Evolutionary conservation across 768 basidiomycete species (phyloP).

Genomic region (Suillus spraguei): DNA sequence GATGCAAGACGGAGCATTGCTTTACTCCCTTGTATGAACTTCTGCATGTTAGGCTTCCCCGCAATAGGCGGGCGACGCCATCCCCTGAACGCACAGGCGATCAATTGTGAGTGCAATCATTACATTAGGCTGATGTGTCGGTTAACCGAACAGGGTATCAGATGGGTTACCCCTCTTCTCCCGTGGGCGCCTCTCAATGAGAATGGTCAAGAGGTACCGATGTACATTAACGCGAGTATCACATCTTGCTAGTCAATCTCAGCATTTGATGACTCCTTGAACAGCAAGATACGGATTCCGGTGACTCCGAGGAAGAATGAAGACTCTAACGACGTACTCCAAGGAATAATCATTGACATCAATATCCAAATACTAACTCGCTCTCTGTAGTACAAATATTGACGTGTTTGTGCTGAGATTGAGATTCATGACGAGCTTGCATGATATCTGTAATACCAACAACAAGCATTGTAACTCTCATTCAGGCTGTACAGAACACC

Average conservation of each 20-base stretch:
- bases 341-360: not conserved
- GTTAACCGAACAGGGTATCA: not conserved
- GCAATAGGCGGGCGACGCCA: not conserved
- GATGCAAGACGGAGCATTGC: slow-evolving; percentile 1
- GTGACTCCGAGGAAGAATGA: not conserved
- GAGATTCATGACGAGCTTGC: not conserved
- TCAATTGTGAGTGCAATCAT: not conserved
- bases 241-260: not conserved
- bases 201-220: not conserved
- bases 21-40: slow-evolving; percentile 7
- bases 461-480: not conserved
- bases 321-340: too few relatives aligned
- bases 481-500: not conserved
- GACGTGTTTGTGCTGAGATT: not conserved
- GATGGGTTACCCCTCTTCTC: not conserved
- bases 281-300: not conserved
- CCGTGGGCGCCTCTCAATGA: slow-evolving; percentile 6
- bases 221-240: not conserved
- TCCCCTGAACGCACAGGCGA: slow-evolving; percentile 5
- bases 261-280: not conserved
- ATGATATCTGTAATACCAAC: not conserved
- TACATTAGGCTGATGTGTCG: too few relatives aligned
- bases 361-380: not conserved
- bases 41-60: not conserved
- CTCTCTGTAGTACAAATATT: too few relatives aligned